phyloP scores from a whole-genome alignment of 768 basidiomycete genomes.

The Tephrocybe rancida region DNA sequence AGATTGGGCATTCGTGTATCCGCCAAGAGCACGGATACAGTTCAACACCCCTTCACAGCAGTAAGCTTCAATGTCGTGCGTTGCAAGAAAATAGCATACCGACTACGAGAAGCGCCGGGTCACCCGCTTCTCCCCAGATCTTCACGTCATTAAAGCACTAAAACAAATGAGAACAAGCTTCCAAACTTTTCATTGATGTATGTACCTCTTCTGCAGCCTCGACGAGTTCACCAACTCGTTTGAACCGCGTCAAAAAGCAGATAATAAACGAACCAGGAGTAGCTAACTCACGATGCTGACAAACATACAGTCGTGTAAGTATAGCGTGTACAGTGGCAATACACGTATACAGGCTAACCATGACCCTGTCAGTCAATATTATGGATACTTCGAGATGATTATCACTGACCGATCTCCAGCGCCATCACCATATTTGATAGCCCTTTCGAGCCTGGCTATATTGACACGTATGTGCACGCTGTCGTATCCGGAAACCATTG shows the following conservation, averaged over 20 bases:
- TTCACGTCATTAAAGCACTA: conserved; percentile 60
- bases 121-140: conserved; percentile 56
- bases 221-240: conserved; percentile 58
- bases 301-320: conserved; percentile 56
- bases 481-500: conserved; percentile 69
- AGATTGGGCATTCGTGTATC: conserved; percentile 53
- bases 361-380: neutral
- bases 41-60: conserved; percentile 51
- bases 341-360: conserved; percentile 58
- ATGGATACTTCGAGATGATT: neutral
- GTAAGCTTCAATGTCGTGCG: neutral
- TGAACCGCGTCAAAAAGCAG: conserved; percentile 1
- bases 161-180: conserved; percentile 1
- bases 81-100: conserved; percentile 36
- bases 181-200: neutral
- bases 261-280: neutral
- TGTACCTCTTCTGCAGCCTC: conserved; percentile 63
- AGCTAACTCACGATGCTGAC: conserved; percentile 56
- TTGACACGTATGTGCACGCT: conserved; percentile 67
- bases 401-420: conserved; percentile 62
- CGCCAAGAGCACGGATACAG: conserved; percentile 65
- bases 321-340: conserved; percentile 60
- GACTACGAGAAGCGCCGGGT: conserved; percentile 53
- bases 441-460: conserved; percentile 59
- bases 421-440: conserved; percentile 64